phyloP scores from a whole-genome alignment of 2,329 filamentous ascomycete species.

The Coniochaeta sp. region DNA sequence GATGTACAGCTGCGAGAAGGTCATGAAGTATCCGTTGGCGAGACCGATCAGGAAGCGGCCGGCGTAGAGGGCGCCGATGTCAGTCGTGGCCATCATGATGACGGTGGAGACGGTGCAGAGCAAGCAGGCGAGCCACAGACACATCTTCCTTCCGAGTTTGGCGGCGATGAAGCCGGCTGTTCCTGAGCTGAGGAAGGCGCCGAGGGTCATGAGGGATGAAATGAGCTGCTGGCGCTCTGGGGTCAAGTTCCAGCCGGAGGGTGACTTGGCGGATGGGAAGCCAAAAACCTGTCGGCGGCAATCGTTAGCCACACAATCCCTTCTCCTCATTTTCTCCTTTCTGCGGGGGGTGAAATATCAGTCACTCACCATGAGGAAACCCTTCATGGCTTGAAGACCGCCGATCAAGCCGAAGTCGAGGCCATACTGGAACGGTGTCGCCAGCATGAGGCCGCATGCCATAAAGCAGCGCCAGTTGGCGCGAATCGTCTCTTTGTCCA shows the following conservation, averaged over 20 bases:
- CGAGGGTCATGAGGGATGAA: slow-evolving; percentile 30
- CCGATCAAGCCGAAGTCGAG: slow-evolving; percentile 42
- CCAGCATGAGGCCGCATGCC: slow-evolving; percentile 36
- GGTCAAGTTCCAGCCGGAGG: slow-evolving; percentile 30
- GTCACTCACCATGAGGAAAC: slow-evolving; percentile 31
- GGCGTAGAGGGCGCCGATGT: slow-evolving; percentile 41
- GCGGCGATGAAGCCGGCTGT: slow-evolving; percentile 25
- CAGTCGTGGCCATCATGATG: slow-evolving; percentile 45
- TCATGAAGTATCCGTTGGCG: slow-evolving; percentile 47
- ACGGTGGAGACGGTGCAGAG: slow-evolving; percentile 40
- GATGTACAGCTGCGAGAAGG: slow-evolving; percentile 23
- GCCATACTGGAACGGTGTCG: slow-evolving; percentile 41
- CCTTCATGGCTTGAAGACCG: slow-evolving; percentile 38
- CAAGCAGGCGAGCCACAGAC: slow-evolving; percentile 33
- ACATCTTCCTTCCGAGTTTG: slow-evolving; percentile 25
- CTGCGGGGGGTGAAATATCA: background rate
- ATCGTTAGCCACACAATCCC: background rate
- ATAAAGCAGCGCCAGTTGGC: slow-evolving; percentile 39
- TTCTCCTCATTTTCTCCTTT: no score
- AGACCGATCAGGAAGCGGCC: slow-evolving; percentile 44
- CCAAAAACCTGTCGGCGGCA: slow-evolving; percentile 17
- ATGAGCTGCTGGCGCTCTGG: slow-evolving; percentile 29
- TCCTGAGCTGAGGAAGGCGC: slow-evolving; percentile 28
- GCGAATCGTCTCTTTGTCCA: slow-evolving; percentile 19
- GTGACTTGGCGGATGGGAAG: slow-evolving; percentile 17